phyloP scores from a whole-genome alignment of 169 alveolate genomes.

The Hepatocystis sp. region DNA sequence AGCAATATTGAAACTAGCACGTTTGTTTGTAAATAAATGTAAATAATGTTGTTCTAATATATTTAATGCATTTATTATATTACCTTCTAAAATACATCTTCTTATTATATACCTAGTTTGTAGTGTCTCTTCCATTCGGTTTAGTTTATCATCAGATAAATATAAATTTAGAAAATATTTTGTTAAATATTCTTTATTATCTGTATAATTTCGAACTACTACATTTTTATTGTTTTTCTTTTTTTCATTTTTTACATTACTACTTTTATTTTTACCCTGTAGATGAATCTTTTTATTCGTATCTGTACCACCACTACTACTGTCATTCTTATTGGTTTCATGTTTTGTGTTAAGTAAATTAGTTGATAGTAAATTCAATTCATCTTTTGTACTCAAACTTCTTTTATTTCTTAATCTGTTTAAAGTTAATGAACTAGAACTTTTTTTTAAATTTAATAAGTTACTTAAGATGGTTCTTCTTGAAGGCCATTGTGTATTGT shows the following conservation, averaged over 20 bases:
- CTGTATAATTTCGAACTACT: conserved; percentile 16
- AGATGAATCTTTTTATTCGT: conserved; percentile 54
- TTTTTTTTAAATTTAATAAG: conserved; percentile 53
- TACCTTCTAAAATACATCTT: conserved; percentile 37
- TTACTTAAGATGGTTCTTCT: conserved; percentile 43
- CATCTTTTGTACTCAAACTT: conserved; percentile 52
- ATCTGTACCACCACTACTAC: too few species aligned
- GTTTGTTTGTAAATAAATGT: conserved; percentile 38
- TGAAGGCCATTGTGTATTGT: conserved; percentile 35
- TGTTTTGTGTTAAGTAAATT: conserved; percentile 39
- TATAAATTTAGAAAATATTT: conserved; percentile 48
- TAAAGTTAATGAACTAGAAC: conserved; percentile 31
- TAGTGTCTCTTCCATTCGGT: conserved; percentile 36
- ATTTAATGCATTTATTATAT: conserved; percentile 57
- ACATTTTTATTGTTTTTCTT: conserved; percentile 42
- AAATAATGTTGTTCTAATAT: conserved; percentile 54
- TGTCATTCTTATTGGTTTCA: conserved; percentile 44
- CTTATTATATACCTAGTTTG: conserved; percentile 57
- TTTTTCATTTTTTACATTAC: conserved; percentile 38
- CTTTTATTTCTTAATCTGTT: conserved; percentile 61
- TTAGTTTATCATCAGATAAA: conserved; percentile 61
- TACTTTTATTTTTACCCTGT: conserved; percentile 17
- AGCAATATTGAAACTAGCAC: conserved; percentile 40
- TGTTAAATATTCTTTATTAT: conserved; percentile 46
- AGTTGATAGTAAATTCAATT: conserved; percentile 15